Base-by-base conservation (phyloP, 2,329 filamentous ascomycete genomes). In the Cercospora sojina region DNA sequence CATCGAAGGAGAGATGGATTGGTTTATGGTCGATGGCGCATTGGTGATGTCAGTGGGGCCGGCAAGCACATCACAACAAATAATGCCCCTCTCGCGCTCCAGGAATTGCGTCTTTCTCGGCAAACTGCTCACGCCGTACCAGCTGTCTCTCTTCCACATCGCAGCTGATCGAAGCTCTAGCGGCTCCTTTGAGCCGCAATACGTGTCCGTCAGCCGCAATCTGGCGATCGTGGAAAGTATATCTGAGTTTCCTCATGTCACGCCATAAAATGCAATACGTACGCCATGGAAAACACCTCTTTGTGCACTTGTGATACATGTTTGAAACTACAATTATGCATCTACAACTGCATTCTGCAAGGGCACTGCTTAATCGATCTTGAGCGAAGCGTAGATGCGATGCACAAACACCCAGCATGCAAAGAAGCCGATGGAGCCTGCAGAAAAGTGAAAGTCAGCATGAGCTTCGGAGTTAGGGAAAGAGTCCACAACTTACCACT, bases 331-430 rank as follows among this genome's bases (percentile, higher is more conserved):
- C 23, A 53, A 23, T 25, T 4, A 53, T 53, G n/a, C 47, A 16
- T 25, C 16, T 27, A 29, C 12, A 27, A 53, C 47, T 27, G 47
- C 23, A 53, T 16, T 27, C 20, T 53, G 47, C 29, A 53, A 7
- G 5, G 25, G 23, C 1, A 27, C 8, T 31, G 23, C 59, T 83
- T 80, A 99, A 78, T 99, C 95, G 71, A 99, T 93, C 84, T 99
- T 99, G 82, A 99, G 96, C n/a, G 93, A 97, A 25, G 88, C 84
- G 79, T 99, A 99, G 68, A 99, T 99, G 79, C 91, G 94, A 72
- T 91, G 88, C 62, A 96, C 90, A 77, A 99, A 99, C 77, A 90
- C 86, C 92, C 93, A 98, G 78, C 92, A 96, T 8, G 95, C 88
- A 74, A 97, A 92, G 83, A 95, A 97, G 64, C 95, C 95, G 77